Percentiles rank a stretch among this genome's conserved stretches.
phyloP scores from a whole-genome alignment of 495 filamentous ascomycete species.

The Penicillium tannophilum region DNA sequence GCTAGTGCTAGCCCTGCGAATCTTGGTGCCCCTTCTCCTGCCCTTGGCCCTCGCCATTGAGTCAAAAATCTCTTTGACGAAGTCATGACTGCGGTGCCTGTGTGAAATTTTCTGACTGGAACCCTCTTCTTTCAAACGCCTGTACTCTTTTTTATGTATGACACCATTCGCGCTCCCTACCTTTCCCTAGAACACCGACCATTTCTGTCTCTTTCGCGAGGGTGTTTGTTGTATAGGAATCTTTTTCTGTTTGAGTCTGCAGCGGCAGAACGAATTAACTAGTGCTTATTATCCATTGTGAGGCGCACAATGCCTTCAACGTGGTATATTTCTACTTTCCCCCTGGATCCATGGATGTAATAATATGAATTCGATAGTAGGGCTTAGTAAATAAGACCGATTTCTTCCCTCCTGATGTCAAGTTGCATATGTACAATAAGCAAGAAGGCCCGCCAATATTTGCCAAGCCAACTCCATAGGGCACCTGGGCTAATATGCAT shows the following conservation, averaged over 20 bases:
- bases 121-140: conserved; percentile 10
- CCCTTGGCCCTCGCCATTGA: conserved; percentile 20
- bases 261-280: conserved; percentile 24
- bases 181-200: background rate
- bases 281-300: conserved; percentile 6
- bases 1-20: conserved; percentile 26
- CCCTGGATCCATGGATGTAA: background rate
- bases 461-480: background rate
- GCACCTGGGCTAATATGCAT: background rate
- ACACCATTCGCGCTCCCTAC: background rate
- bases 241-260: conserved; percentile 10
- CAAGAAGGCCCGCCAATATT: background rate
- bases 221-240: conserved; percentile 24
- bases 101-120: conserved; percentile 16
- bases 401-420: background rate
- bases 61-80: conserved; percentile 24
- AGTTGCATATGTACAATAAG: background rate
- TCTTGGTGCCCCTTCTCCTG: conserved; percentile 18
- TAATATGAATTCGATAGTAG: background rate
- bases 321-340: background rate
- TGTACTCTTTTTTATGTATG: conserved; percentile 6
- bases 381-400: background rate
- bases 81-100: conserved; percentile 27
- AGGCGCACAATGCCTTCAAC: background rate
- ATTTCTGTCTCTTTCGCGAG: background rate